Conservation (phyloP, 1,139 yeast genomes). For the Nematodospora anomalae region DNA sequence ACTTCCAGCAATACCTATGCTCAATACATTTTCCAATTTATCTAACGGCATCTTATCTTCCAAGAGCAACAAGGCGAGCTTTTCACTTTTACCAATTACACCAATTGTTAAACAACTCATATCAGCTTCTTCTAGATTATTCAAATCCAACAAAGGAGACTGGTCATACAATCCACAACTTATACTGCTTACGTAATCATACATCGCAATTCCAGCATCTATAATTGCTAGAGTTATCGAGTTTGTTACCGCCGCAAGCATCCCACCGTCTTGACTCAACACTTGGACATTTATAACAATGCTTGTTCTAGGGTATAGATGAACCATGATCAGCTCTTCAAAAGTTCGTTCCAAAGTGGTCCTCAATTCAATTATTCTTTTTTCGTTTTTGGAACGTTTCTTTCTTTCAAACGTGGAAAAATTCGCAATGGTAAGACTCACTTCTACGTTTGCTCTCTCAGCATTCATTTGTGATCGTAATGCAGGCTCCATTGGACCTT, state of each 20-base stretch:
- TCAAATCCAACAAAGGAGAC: conserved; percentile 78
- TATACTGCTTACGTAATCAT: conserved; percentile 82
- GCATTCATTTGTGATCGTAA: conserved; percentile 47
- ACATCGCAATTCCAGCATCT: conserved; percentile 95
- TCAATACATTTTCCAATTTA: conserved; percentile 69
- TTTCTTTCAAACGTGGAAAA: conserved; percentile 79
- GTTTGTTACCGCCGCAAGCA: conserved; percentile 76
- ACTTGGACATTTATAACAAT: conserved; percentile 75
- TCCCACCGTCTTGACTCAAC: conserved; percentile 87
- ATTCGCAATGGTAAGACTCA: conserved; percentile 71
- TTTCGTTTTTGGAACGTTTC: conserved; percentile 61
- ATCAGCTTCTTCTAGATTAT: conserved; percentile 79
- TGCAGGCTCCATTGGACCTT: conserved; percentile 87
- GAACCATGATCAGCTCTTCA: conserved; percentile 71
- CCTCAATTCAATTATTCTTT: conserved; percentile 73
- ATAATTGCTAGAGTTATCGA: conserved; percentile 88
- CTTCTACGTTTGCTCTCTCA: conserved; percentile 57
- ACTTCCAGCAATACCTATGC: conserved; percentile 89
- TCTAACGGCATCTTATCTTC: conserved; percentile 89
- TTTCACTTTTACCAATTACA: conserved; percentile 78
- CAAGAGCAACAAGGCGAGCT: conserved; percentile 68
- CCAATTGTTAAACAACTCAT: conserved; percentile 82
- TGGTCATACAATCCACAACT: conserved; percentile 78
- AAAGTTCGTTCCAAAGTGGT: conserved; percentile 77
- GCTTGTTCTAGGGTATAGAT: conserved; percentile 79